Base-by-base conservation (phyloP, 495 filamentous ascomycete species). In the Niebla homalea region DNA sequence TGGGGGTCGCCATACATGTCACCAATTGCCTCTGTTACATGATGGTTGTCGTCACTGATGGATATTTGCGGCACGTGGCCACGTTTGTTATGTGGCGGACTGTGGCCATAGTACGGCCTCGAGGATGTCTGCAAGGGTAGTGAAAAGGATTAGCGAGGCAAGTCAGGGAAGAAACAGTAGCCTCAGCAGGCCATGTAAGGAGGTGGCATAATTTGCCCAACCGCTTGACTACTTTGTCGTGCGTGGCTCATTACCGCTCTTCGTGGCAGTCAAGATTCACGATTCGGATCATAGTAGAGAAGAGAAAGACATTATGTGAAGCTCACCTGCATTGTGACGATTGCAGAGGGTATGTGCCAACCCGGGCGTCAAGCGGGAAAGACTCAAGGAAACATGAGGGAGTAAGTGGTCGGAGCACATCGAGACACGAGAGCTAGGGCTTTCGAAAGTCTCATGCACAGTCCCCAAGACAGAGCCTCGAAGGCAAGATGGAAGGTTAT, bases 1-100 rank as follows among this genome's bases (percentile, higher is more conserved):
- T 87, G 81, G 63, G 85, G 79, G 61, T 89, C 84, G 59, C 83
- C 86, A 68, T 98, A 98, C 81, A 96, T 82, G 62, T 92, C 87
- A 36, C 89, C 89, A 62, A 98, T 96, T 41, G 89, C 86, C 62
- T 98, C 92, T 36, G 92, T 98, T 63, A 96, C 90, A 78, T 98
- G 92, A 71, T 97, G 90, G 65, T 78, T 87, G 56, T 83, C 78
- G 60, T 86, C 83, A 66, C 81, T 83, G 57, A 86, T 85, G 52
- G 82, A 85, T 51, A 84, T 64, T 54, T 81, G 73, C 51, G 82
- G 70, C 42, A 65, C 70, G 69, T 85, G 82, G 53, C 79, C 81
- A 67, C 75, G 70, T 50, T 76, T 67, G 14, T 47, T 54, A 47
- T 68, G 66, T 58, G 74, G 63, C 60, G 73, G 70, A 63, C 68